Evolutionary conservation across 139 green algal genomes (phyloP), one percentile per base, ranked within the genome.

Genomic region (Picochlorum sp.): DNA sequence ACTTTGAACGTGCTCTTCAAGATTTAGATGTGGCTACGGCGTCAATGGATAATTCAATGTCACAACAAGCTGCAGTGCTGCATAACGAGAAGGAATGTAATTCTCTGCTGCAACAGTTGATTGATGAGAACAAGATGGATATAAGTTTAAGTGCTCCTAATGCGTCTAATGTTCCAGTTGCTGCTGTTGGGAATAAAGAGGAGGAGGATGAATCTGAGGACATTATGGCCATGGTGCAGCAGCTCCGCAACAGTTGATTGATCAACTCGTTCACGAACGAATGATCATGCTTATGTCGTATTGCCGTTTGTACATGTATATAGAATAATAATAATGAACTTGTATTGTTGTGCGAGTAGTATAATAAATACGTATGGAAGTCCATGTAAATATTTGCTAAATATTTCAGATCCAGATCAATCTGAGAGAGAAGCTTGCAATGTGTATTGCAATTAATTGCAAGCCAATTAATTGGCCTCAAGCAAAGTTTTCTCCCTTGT

Each of bases 1-100:
- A 84, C 65, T 99, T 99, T 66, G 93, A 98, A 74, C 74, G 71
- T 61, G 87, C 97, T 73, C 96, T 96, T 73, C 87, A 96, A 67
- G 86, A 93, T 70, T 79, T 99, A 56, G 91, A 99, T 64, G 82
- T 98, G 57, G 85, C 94, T 70, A 86, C 80, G 4, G 65, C 87
- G 50, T 85, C 95, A 51, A 79, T 99, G 50, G 82, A 96, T 44
- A 65, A 83, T 37, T 81, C 91, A 3, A 98, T 98, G 91, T 63
- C 71, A 25, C 72, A 81, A 43, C 87, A 94, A 72, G 85, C 85
- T 13, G 76, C 71, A 31, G 61, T 96, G 40, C 82, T 78, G 9
- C 96, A 93, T 2, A 90, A 92, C n/a, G 85, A 94, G 65, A 87
- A 97, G 10, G 78, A 97, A 12, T 91, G 98, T n/a, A 85, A 76